These are phyloP conservation scores for Hymenoscyphus fructigenus DNA, from an alignment of 2,329 filamentous ascomycete genomes.

Conservation along the genomic window DNA sequence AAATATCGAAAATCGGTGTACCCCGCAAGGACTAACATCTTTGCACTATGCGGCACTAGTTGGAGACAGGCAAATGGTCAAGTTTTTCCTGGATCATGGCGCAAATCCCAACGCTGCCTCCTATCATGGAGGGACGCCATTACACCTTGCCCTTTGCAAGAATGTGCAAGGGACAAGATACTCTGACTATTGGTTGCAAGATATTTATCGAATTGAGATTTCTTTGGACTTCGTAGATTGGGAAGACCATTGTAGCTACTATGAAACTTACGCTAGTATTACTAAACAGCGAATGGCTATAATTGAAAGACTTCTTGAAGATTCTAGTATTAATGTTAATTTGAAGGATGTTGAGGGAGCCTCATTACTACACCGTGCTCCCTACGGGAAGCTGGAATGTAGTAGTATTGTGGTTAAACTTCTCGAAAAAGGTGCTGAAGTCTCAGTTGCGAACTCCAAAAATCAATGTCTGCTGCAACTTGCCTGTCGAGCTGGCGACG, in stretches of 20 bases:
- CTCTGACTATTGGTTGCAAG: background rate
- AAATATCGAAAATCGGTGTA: background rate
- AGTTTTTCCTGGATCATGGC: conserved; percentile 10
- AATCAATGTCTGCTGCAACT: conserved; percentile 7
- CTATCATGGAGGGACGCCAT: conserved; percentile 8
- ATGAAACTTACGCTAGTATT: conserved; percentile 5
- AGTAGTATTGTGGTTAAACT: conserved; percentile 2
- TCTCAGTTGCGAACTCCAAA: conserved; percentile 8
- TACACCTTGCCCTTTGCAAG: conserved; percentile 8
- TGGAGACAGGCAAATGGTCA: conserved; percentile 4
- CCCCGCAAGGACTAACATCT: background rate
- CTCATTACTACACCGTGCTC: conserved; percentile 4
- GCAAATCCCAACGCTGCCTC: conserved; percentile 4
- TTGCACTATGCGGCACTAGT: conserved; percentile 12
- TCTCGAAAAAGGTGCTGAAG: conserved; percentile 9
- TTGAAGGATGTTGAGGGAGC: conserved; percentile 7
- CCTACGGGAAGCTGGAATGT: conserved; percentile 6
- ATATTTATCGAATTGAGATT: conserved; percentile 2
- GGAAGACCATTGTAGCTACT: conserved; percentile 1
- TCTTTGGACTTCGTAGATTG: conserved; percentile 5
- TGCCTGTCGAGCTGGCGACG: conserved; percentile 6
- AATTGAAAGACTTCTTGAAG: conserved; percentile 1
- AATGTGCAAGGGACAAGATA: conserved; percentile 8
- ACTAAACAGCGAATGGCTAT: conserved; percentile 7
- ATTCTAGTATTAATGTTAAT: conserved; percentile 7